A percentile compares a stretch with the other conserved stretches of the same genome.
These are phyloP conservation scores for Alnus rubra DNA, from an alignment of 306 rosid species.

Conservation along the genomic window DNA sequence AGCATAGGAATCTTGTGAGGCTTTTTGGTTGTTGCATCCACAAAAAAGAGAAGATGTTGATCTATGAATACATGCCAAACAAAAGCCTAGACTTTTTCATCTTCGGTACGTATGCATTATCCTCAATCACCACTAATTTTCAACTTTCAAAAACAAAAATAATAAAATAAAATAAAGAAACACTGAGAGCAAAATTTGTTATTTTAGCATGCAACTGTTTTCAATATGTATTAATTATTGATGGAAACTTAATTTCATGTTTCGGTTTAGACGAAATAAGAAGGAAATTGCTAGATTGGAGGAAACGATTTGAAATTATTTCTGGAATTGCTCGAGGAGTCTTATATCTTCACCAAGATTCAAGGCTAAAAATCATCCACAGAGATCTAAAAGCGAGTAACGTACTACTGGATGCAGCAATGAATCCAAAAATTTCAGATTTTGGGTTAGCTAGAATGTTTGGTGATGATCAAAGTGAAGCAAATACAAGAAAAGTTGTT, in stretches of 20 bases:
- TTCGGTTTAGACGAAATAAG: conserved; percentile 30
- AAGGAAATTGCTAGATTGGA: conserved; percentile 18
- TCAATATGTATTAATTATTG: not conserved
- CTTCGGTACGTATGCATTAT: conserved; percentile 24
- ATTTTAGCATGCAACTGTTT: not conserved
- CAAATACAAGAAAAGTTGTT: not conserved
- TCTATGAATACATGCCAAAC: conserved; percentile 48
- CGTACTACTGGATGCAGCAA: not conserved
- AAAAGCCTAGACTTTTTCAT: conserved; percentile 40
- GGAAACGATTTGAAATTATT: not conserved
- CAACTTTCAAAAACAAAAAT: not conserved
- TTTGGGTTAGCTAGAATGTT: not conserved
- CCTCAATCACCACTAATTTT: not conserved
- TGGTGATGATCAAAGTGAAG: not conserved
- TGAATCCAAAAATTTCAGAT: not conserved
- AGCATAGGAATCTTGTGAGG: conserved; percentile 46
- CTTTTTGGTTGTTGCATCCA: conserved; percentile 46
- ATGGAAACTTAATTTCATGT: not conserved
- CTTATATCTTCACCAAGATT: too few relatives aligned
- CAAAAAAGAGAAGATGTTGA: conserved; percentile 39
- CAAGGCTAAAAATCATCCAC: too few relatives aligned
- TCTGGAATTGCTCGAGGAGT: too few relatives aligned
- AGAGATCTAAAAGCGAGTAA: conserved; percentile 26
- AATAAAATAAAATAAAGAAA: not conserved
- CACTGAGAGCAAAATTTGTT: not conserved